Evolutionary conservation across 2,329 filamentous ascomycete species (phyloP).

Genomic region (Arachnomyces sp.): DNA sequence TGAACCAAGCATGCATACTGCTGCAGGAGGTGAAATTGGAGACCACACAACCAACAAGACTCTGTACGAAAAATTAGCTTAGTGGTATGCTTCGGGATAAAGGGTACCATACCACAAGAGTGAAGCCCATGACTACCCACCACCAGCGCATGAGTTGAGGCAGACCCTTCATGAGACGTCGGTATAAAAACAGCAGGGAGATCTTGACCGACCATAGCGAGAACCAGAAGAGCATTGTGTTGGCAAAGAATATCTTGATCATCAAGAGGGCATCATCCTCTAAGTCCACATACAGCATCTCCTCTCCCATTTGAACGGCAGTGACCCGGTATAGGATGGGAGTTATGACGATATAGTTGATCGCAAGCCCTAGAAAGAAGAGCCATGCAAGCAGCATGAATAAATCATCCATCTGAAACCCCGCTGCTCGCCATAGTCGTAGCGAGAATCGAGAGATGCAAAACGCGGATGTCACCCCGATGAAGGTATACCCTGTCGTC

Average conservation of each 20-base stretch:
- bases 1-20: conserved; percentile 31
- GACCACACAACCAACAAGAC: conserved; percentile 29
- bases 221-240: conserved; percentile 31
- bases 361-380: conserved; percentile 13
- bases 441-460: conserved; percentile 10
- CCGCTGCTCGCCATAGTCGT: conserved; percentile 3
- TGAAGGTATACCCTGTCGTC: conserved; percentile 14
- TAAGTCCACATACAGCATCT: conserved; percentile 21
- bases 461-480: conserved; percentile 12
- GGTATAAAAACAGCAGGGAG: conserved; percentile 32
- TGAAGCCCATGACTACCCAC: conserved; percentile 29
- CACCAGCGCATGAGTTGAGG: conserved; percentile 27
- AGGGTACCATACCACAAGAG: conserved; percentile 22
- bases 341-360: conserved; percentile 29
- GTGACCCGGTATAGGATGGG: conserved; percentile 26
- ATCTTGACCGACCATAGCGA: conserved; percentile 35
- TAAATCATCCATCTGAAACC: conserved; percentile 9
- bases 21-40: conserved; percentile 27
- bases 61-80: conserved; percentile 14
- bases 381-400: conserved; percentile 5
- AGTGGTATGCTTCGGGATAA: neutral
- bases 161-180: conserved; percentile 27
- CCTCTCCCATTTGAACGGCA: conserved; percentile 16
- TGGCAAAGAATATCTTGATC: conserved; percentile 32
- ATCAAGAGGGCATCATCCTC: conserved; percentile 22